A percentile compares a stretch with the other conserved stretches of the same genome.
Conservation (phyloP, 108 stramenopile genomes). For the Cyclostephanos tholiformis region DNA sequence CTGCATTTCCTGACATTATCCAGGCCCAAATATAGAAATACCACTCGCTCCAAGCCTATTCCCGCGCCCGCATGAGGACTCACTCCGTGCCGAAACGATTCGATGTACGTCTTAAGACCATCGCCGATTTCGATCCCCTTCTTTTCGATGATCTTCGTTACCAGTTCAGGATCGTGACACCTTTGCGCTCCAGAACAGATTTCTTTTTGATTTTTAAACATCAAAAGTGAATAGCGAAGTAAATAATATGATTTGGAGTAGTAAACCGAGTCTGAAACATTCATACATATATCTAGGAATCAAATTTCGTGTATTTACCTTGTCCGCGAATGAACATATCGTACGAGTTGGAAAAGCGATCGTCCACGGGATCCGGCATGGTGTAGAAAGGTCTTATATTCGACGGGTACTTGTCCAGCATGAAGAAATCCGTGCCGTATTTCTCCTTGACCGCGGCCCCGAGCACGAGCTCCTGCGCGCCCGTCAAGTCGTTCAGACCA, state of each 20-base stretch:
- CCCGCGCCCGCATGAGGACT: conserved; percentile 96
- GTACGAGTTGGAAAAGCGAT: conserved; percentile 91
- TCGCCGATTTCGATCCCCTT: conserved; percentile 90
- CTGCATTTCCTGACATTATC: conserved; percentile 98
- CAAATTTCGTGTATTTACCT: background rate
- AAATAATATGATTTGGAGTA: too few relatives aligned
- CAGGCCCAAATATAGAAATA: conserved; percentile 94
- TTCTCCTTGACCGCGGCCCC: conserved; percentile 92
- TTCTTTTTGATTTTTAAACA: conserved; percentile 45
- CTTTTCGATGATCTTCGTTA: conserved; percentile 65
- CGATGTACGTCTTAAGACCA: conserved; percentile 81
- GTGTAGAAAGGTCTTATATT: conserved; percentile 96
- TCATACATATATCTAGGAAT: too few relatives aligned
- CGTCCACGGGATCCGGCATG: conserved; percentile 93
- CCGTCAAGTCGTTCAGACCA: conserved; percentile 88
- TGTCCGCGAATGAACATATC: conserved; percentile 96
- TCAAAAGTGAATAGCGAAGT: too few relatives aligned
- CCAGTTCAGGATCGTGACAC: conserved; percentile 86
- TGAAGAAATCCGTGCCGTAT: conserved; percentile 96
- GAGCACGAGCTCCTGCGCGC: conserved; percentile 90
- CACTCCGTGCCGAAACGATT: conserved; percentile 90
- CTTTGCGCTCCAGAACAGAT: conserved; percentile 98
- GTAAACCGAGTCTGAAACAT: too few relatives aligned
- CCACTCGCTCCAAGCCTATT: conserved; percentile 95
- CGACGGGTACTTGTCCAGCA: conserved; percentile 95